Base-by-base conservation (phyloP, 1,284 basidiomycete genomes). In the Polyporus tsugae region DNA sequence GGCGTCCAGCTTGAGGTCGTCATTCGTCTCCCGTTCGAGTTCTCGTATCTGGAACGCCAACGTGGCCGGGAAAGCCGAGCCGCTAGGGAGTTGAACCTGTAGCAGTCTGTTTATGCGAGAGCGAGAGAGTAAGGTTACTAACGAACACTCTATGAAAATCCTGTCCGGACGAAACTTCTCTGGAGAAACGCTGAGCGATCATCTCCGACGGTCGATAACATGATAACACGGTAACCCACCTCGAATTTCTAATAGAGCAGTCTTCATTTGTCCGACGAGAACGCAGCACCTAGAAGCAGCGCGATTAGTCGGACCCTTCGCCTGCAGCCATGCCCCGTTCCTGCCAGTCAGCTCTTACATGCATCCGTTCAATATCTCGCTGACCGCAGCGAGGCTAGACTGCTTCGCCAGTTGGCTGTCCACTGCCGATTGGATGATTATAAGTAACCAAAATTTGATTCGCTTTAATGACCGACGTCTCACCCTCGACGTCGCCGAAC, bases 141-240 rank as follows among this genome's bases (percentile, higher is more conserved):
- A 95, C 93, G 94, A 96, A 84, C 93, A 95, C 82, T 97, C 95
- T 72, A 97, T 94, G 75, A 97, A 92, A 75, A 97, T 96, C 58
- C 95, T 85, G 79, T 97, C 94, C 1, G 95, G 95, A 44, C 83
- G 81, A 79, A 87, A 95, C 73, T 90, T 94, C 55, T 96, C 95
- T 92, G 74, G 22, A n/a, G 17, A 33, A 9, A 46, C 11, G 39
- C 42, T n/a, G 25, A 66, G 17, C 44, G 10, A 52, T 11, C 25
- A 39, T 22, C 10, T 33, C 33, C 60, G 36, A 41, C 5, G 15
- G 11, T n/a, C 7, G 15, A 22, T 9, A 44, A 49, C 22, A 64
- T 25, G 7, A 49, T 11, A 25, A 5, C 4, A 10, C 46, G 13
- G 13, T 52, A 35, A 75, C 77, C 35, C 72, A 92, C 93, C 91